phyloP scores from a whole-genome alignment of 768 basidiomycete species.

The Hortiboletus flavorubellus region DNA sequence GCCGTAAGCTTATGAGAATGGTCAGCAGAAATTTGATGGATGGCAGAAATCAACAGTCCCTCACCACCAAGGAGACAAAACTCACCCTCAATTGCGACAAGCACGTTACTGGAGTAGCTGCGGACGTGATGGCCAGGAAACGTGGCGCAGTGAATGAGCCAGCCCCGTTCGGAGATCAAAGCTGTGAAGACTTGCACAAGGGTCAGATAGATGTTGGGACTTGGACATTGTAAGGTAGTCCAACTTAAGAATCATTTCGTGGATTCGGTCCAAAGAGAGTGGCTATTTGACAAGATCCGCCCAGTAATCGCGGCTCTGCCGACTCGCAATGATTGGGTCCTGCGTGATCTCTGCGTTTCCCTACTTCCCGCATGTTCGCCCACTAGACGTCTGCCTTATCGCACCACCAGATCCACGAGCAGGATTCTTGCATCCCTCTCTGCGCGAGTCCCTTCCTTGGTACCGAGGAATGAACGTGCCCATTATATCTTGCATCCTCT shows the following conservation, averaged over 20 bases:
- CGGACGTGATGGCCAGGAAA: neutral
- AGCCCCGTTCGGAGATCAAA: too few species aligned
- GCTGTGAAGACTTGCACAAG: too few species aligned
- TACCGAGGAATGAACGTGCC: neutral
- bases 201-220: neutral
- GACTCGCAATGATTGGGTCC: neutral
- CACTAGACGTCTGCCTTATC: too few species aligned
- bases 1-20: too few species aligned
- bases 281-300: neutral
- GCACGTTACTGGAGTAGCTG: neutral
- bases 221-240: neutral
- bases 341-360: too few species aligned
- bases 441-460: neutral
- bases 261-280: too few species aligned
- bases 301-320: neutral
- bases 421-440: too few species aligned
- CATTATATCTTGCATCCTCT: too few species aligned
- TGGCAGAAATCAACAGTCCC: neutral
- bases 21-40: neutral
- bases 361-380: too few species aligned
- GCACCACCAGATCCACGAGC: too few species aligned
- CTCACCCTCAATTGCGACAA: neutral
- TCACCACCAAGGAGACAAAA: neutral
- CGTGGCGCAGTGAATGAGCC: neutral
- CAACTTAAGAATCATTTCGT: too few species aligned